Evolutionary conservation across 2,329 filamentous ascomycete species (phyloP).

Genomic region (Paraphaeosphaeria minitans): DNA sequence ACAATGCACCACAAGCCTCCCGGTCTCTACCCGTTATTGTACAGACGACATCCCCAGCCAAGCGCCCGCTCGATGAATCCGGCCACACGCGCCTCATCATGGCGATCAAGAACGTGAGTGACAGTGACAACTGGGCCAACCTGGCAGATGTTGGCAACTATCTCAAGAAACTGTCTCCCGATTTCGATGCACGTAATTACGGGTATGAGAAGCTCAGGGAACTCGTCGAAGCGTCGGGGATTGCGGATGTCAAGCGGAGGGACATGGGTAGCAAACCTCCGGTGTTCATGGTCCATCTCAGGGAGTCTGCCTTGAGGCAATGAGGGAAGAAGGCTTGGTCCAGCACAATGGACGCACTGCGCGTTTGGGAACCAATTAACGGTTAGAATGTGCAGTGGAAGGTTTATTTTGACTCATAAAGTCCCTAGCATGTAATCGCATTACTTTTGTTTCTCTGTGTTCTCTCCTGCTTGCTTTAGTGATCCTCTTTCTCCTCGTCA

Average conservation of each 20-base stretch:
- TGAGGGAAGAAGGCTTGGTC: too few species aligned
- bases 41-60: background rate
- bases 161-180: conserved; percentile 27
- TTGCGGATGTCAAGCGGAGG: background rate
- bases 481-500: too few species aligned
- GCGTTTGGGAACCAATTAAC: too few species aligned
- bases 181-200: conserved; percentile 36
- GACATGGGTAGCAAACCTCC: background rate
- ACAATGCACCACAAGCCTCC: background rate
- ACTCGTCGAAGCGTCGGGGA: conserved; percentile 11
- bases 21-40: background rate
- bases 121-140: conserved; percentile 30
- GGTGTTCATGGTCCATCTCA: background rate
- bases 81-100: background rate
- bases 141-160: conserved; percentile 30
- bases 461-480: too few species aligned
- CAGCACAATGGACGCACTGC: too few species aligned
- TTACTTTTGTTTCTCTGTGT: too few species aligned
- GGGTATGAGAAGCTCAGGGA: conserved; percentile 23
- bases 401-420: too few species aligned
- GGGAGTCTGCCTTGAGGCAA: background rate
- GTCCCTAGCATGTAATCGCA: too few species aligned
- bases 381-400: too few species aligned
- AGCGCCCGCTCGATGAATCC: background rate
- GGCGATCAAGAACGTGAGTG: conserved; percentile 14